Conservation (phyloP, 768 basidiomycete species). For the Aureoboletus auriporus region DNA sequence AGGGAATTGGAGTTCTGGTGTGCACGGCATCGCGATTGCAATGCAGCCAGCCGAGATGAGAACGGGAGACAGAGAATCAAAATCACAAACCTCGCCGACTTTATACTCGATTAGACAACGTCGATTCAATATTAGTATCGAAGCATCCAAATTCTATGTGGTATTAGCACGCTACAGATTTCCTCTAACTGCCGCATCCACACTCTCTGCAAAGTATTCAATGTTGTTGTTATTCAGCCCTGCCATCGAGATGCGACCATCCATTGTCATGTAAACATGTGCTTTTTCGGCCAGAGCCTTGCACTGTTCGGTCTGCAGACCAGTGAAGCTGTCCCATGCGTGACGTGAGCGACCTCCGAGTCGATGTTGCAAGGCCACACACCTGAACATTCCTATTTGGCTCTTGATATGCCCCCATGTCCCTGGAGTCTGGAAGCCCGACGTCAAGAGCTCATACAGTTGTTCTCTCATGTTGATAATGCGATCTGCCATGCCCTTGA, state of each 20-base stretch:
- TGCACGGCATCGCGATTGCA: slow-evolving; percentile 20
- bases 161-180: slow-evolving; percentile 47
- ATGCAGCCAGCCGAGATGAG: slow-evolving; percentile 6
- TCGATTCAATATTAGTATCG: slow-evolving; percentile 20
- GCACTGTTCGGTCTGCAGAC: slow-evolving; percentile 74
- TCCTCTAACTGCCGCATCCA: slow-evolving; percentile 79
- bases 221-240: slow-evolving; percentile 83
- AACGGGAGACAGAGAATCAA: neutral
- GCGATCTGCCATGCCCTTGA: slow-evolving; percentile 93
- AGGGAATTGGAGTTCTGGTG: slow-evolving; percentile 14
- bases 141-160: slow-evolving; percentile 22
- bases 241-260: slow-evolving; percentile 93
- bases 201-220: slow-evolving; percentile 85
- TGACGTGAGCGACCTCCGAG: slow-evolving; percentile 1
- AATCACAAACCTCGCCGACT: slow-evolving; percentile 14
- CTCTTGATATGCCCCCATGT: slow-evolving; percentile 93
- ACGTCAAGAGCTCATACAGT: slow-evolving; percentile 71
- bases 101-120: slow-evolving; percentile 18
- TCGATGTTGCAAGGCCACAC: slow-evolving; percentile 15
- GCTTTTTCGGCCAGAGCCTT: slow-evolving; percentile 82
- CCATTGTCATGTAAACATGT: slow-evolving; percentile 91
- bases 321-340: slow-evolving; percentile 65
- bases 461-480: slow-evolving; percentile 91
- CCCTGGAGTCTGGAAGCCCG: slow-evolving; percentile 85
- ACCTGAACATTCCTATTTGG: slow-evolving; percentile 99